Evolutionary conservation across 2,329 filamentous ascomycete species (phyloP).

Genomic region (Volutella citrinella): DNA sequence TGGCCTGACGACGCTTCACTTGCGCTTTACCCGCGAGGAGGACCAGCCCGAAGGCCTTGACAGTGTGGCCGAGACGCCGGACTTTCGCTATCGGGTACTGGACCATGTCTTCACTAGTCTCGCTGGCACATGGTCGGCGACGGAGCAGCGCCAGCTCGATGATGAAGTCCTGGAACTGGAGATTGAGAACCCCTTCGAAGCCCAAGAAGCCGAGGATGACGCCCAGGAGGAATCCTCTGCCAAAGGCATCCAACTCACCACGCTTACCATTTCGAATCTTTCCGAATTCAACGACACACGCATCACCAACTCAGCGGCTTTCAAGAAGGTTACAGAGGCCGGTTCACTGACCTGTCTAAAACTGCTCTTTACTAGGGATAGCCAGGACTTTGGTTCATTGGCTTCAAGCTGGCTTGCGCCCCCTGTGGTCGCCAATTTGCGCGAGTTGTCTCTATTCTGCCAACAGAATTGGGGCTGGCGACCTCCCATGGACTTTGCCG

Average conservation of each 20-base stretch:
- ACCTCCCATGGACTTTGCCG: slow-evolving; percentile 34
- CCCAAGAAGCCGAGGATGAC: not conserved
- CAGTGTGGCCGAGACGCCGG: not conserved
- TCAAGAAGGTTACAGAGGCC: slow-evolving; percentile 2
- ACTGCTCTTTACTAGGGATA: slow-evolving; percentile 4
- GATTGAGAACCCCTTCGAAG: slow-evolving; percentile 1
- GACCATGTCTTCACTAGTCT: slow-evolving; percentile 8
- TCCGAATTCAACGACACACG: slow-evolving; percentile 7
- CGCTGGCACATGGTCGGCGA: slow-evolving; percentile 4
- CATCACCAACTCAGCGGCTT: slow-evolving; percentile 1
- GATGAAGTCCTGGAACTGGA: slow-evolving; percentile 1
- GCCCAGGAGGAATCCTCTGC: not conserved
- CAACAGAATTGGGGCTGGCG: slow-evolving; percentile 36
- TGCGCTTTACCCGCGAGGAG: slow-evolving; percentile 5
- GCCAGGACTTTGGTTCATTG: slow-evolving; percentile 12
- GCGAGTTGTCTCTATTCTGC: slow-evolving; percentile 36
- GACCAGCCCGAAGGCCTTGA: slow-evolving; percentile 2
- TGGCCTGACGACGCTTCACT: slow-evolving; percentile 4
- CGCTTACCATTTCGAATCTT: slow-evolving; percentile 7
- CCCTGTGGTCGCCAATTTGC: slow-evolving; percentile 21
- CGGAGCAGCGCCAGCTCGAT: slow-evolving; percentile 3
- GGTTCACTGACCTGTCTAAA: slow-evolving; percentile 2
- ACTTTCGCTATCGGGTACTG: slow-evolving; percentile 10
- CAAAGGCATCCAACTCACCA: slow-evolving; percentile 3
- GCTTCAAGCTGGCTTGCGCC: slow-evolving; percentile 20